phyloP scores from a whole-genome alignment of 2,329 filamentous ascomycete genomes.

The Alternaria panax region DNA sequence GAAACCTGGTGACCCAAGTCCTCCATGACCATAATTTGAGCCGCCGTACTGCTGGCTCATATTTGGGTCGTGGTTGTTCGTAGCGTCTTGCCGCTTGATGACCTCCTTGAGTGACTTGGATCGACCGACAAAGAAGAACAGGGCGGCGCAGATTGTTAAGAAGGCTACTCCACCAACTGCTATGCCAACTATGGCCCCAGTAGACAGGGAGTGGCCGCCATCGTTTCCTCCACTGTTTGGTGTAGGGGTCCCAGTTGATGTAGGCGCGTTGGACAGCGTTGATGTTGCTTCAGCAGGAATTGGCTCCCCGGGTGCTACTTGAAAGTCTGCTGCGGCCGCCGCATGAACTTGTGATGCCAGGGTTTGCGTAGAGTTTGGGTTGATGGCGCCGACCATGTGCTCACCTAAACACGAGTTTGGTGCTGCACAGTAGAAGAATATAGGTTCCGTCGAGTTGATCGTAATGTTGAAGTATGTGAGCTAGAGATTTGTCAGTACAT shows the following conservation, averaged over 20 bases:
- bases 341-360: slow-evolving; percentile 35
- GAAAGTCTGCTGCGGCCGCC: slow-evolving; percentile 33
- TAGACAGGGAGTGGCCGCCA: slow-evolving; percentile 36
- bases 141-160: slow-evolving; percentile 65
- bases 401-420: slow-evolving; percentile 69
- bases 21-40: slow-evolving; percentile 11
- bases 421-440: slow-evolving; percentile 59
- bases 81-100: slow-evolving; percentile 11
- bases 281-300: slow-evolving; percentile 49
- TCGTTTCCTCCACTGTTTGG: neutral
- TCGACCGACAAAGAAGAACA: slow-evolving; percentile 70
- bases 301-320: slow-evolving; percentile 50
- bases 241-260: slow-evolving; percentile 13
- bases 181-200: slow-evolving; percentile 58
- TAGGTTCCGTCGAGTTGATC: slow-evolving; percentile 46
- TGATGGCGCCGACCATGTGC: slow-evolving; percentile 79
- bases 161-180: slow-evolving; percentile 70
- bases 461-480: slow-evolving; percentile 42
- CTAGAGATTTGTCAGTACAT: slow-evolving; percentile 23
- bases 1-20: slow-evolving; percentile 14
- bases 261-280: slow-evolving; percentile 14
- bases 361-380: slow-evolving; percentile 58
- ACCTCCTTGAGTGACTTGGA: slow-evolving; percentile 42
- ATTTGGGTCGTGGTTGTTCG: neutral
- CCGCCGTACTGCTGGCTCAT: slow-evolving; percentile 11